Evolutionary conservation across 1,284 basidiomycete genomes (phyloP), one percentile per base, ranked within the genome.

Genomic region (Cryptococcus jaspeensis): DNA sequence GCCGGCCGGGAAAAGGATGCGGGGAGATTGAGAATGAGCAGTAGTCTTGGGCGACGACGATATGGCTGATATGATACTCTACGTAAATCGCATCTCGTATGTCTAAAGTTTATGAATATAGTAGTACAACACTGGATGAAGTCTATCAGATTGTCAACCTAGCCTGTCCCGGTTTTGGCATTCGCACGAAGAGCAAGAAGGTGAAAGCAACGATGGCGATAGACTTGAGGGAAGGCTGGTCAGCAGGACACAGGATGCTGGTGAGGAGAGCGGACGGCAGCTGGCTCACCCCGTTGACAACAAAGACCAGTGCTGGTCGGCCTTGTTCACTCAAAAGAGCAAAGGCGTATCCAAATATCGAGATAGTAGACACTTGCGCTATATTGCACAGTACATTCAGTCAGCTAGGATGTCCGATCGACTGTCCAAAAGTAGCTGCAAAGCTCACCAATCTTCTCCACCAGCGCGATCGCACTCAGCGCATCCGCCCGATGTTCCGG

Each of bases 391-490:
- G 28, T 4, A 32, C 28, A 32, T 32, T 9, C 28, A 3, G 6
- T 42, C 23, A 20, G 23, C 32, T 25, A 42, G 20, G 12, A 18
- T 20, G 18, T 18, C 15, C 9, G 41, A 18, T 42, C 16, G 4
- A 1, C n/a, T 32, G 12, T 41, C 22, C 8, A 20, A 25, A n/a
- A 15, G 36, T 15, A 16, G 8, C 7, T 0, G 13, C 36, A 3
- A 16, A 23, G 61, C 66, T 57, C 40, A 66, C 59, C 70, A 20
- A 77, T 51, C 38, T 71, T 73, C 57, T 79, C 77, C 7, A 74
- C 61, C 25, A 78, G 53, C 0, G 76, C 72, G 41, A 79, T 74
- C 3, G 67, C 77, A 12, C 66, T 61, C 18, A 79, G 58, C 0
- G 75, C 75, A 39, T 76, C 74, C 0, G 70, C 53, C 18, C 70